Evolutionary conservation across 257 asterid genomes (phyloP), one percentile per base, ranked within the genome.

Genomic region (Solanum megistacrolobum): DNA sequence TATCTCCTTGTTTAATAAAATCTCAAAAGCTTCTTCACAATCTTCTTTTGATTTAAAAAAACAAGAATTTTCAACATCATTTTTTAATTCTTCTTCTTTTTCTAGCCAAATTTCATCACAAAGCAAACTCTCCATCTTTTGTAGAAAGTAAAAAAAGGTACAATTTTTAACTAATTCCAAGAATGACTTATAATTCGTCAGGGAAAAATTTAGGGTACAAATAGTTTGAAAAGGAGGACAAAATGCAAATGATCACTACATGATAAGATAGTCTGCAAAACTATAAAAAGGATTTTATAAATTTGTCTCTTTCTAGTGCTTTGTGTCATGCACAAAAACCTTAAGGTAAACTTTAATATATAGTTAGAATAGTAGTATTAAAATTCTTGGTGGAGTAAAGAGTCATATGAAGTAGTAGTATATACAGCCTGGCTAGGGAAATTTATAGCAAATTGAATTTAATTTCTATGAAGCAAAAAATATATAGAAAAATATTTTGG

Each of bases 21-120:
- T 41, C 9, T 74, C 41, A 62, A 94, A 82, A 83, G 91, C 91
- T 48, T 90, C 89, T 29, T 89, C 93, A n/a, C 83, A 92, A 38
- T 95, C 98, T 84, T 90, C 83, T 46, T 86, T 79, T 78, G 84
- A 52, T 25, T 89, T 62, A 52, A 27, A 43, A 5, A 73, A 78
- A n/a, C 68, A 55, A 85, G 4, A 36, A 16, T 60, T 58, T 39
- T 7, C 85, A 46, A 27, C 11, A 58, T 36, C 4, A 62, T 82
- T 31, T 12, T 36, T 14, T 3, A 69, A 13, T 29, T 7, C 75
- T 69, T 13, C 75, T 68, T 68, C 75, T 48, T 48, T 48, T 68
- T 69, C 38, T 29, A 91, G 86, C 93, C 94, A 95, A 20, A 88
- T 92, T 88, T 96, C 99, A 72, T 92, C 89, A 91, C 99, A 96